phyloP scores from a whole-genome alignment of 179 eudicot genomes.

The Beta lomatogona region DNA sequence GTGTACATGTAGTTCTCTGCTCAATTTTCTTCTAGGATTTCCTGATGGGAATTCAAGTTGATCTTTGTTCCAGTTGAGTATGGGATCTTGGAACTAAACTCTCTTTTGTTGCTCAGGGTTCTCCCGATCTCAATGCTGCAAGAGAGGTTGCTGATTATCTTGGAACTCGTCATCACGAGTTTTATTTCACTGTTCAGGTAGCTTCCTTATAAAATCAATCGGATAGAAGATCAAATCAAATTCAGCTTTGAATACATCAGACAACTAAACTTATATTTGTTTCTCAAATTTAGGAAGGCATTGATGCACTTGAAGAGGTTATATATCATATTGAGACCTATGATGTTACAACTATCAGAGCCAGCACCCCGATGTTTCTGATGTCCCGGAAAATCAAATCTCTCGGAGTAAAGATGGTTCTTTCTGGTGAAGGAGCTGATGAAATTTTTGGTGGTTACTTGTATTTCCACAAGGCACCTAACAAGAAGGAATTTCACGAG shows the following conservation, averaged over 20 bases:
- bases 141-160: slow-evolving; percentile 94
- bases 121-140: slow-evolving; percentile 93
- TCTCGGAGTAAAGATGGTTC: slow-evolving; percentile 95
- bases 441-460: slow-evolving; percentile 97
- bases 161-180: slow-evolving; percentile 93
- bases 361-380: slow-evolving; percentile 98
- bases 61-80: not conserved
- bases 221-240: not conserved
- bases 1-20: not conserved
- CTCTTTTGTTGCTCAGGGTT: slow-evolving; percentile 57
- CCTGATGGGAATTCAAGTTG: not conserved
- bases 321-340: slow-evolving; percentile 91
- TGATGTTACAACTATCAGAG: slow-evolving; percentile 94
- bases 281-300: slow-evolving; percentile 71
- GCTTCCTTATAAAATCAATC: slow-evolving; percentile 5
- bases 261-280: not conserved
- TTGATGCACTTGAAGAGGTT: slow-evolving; percentile 96
- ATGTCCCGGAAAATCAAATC: slow-evolving; percentile 98
- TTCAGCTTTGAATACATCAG: slow-evolving; percentile 3
- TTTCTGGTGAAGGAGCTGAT: slow-evolving; percentile 97
- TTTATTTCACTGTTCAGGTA: slow-evolving; percentile 95
- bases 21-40: not conserved
- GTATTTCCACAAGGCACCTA: slow-evolving; percentile 98
- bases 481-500: slow-evolving; percentile 86
- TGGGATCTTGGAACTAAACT: slow-evolving; percentile 17